Evolutionary conservation across 139 green algal genomes (phyloP).

Genomic region (Asterochloris erici): DNA sequence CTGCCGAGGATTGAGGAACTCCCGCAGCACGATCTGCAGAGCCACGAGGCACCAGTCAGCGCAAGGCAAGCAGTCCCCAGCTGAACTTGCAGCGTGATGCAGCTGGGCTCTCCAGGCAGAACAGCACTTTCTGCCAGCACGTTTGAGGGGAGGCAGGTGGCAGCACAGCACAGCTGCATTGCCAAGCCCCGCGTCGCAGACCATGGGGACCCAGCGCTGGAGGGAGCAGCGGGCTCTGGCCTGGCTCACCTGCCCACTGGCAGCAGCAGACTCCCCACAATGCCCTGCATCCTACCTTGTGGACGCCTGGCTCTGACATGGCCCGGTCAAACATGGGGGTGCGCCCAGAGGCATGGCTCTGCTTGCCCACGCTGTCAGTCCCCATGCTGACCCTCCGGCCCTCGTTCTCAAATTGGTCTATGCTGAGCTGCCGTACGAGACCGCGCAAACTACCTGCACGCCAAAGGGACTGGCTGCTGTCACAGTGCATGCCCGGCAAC

Average conservation of each 20-base stretch:
- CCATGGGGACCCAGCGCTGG: too few relatives aligned
- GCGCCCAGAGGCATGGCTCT: background rate
- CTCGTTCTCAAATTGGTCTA: conserved; percentile 99
- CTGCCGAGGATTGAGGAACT: conserved; percentile 78
- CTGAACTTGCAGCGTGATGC: background rate
- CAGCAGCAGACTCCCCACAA: background rate
- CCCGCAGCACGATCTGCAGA: conserved; percentile 73
- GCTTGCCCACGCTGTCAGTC: conserved; percentile 15
- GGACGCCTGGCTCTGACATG: conserved; percentile 16
- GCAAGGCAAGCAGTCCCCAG: background rate
- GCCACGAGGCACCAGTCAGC: background rate
- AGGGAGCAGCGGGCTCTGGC: too few relatives aligned
- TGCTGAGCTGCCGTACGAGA: conserved; percentile 91
- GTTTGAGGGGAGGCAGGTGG: too few relatives aligned
- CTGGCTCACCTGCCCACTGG: background rate
- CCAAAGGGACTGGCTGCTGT: background rate
- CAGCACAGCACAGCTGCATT: too few relatives aligned
- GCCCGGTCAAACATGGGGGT: conserved; percentile 50
- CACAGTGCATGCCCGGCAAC: background rate
- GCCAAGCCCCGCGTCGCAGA: too few relatives aligned
- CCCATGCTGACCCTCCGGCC: conserved; percentile 72
- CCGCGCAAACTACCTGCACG: conserved; percentile 54
- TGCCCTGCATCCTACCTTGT: conserved; percentile 13
- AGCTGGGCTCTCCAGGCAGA: too few relatives aligned
- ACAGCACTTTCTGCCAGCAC: too few relatives aligned